phyloP scores from a whole-genome alignment of 768 basidiomycete species.

The Cyclocybe cylindracea region DNA sequence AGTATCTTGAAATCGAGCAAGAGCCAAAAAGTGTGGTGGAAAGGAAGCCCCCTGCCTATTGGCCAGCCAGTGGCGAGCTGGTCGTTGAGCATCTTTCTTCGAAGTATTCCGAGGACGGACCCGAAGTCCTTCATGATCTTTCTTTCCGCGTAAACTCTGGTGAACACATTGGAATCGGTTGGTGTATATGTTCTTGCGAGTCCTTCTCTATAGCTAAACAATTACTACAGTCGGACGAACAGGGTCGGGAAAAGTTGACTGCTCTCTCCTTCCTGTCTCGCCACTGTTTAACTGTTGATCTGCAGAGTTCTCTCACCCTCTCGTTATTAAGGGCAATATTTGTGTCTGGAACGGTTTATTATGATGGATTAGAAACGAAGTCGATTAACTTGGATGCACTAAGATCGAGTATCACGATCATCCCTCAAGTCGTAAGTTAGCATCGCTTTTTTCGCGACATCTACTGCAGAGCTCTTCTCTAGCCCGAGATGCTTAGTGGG shows the following conservation, averaged over 20 bases:
- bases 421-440: conserved; percentile 39
- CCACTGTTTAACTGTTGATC: neutral
- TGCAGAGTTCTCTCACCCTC: conserved; percentile 53
- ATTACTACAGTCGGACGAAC: conserved; percentile 49
- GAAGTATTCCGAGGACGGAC: conserved; percentile 51
- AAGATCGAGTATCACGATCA: conserved; percentile 59
- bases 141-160: conserved; percentile 55
- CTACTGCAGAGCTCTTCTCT: neutral
- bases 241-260: conserved; percentile 42
- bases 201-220: neutral
- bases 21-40: conserved; percentile 41
- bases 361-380: conserved; percentile 50
- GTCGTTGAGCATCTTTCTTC: conserved; percentile 56
- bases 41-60: conserved; percentile 60
- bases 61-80: conserved; percentile 62
- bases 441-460: no score
- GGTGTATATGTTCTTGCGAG: neutral
- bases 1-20: conserved; percentile 57
- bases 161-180: conserved; percentile 47
- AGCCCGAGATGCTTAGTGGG: conserved; percentile 55
- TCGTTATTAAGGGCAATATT: conserved; percentile 43
- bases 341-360: conserved; percentile 53
- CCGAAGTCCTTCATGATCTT: conserved; percentile 46
- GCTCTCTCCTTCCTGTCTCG: neutral
- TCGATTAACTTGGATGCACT: conserved; percentile 55